phyloP scores from a whole-genome alignment of 2,329 filamentous ascomycete species.

The Paecilomyces sp. region DNA sequence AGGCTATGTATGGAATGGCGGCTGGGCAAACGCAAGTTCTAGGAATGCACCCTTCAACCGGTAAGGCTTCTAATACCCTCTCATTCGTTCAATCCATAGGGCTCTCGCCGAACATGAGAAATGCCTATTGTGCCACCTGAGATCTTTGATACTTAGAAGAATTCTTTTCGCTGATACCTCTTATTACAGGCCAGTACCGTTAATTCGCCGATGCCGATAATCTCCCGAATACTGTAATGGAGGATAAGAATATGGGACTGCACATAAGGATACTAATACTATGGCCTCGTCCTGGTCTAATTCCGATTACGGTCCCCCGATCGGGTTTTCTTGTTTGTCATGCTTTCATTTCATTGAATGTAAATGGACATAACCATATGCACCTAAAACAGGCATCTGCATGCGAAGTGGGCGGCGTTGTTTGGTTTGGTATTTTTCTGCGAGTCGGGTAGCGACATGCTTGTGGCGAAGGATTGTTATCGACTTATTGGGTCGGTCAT shows the following conservation, averaged over 20 bases:
- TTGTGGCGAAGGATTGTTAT: not conserved
- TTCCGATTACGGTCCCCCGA: not conserved
- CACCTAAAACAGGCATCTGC: not conserved
- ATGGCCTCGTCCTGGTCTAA: not conserved
- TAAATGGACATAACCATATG: not conserved
- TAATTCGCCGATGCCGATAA: not conserved
- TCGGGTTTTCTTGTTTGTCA: not conserved
- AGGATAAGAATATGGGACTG: not conserved
- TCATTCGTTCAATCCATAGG: not conserved
- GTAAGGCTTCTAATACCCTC: constrained; percentile 16
- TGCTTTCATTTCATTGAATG: not conserved
- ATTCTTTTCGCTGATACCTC: not conserved
- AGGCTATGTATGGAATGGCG: constrained; percentile 22
- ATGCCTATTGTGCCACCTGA: not conserved
- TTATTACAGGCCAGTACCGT: not conserved
- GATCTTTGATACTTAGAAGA: not conserved
- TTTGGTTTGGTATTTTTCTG: not conserved
- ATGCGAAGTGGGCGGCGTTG: not conserved
- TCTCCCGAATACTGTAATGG: not conserved
- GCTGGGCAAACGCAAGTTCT: constrained; percentile 12
- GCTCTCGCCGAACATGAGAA: not conserved
- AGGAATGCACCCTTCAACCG: constrained; percentile 23
- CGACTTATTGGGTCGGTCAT: not conserved
- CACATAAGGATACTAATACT: not conserved
- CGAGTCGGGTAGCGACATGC: not conserved